Conservation (phyloP, 169 alveolate genomes). For the Amoebophrya sp. region DNA sequence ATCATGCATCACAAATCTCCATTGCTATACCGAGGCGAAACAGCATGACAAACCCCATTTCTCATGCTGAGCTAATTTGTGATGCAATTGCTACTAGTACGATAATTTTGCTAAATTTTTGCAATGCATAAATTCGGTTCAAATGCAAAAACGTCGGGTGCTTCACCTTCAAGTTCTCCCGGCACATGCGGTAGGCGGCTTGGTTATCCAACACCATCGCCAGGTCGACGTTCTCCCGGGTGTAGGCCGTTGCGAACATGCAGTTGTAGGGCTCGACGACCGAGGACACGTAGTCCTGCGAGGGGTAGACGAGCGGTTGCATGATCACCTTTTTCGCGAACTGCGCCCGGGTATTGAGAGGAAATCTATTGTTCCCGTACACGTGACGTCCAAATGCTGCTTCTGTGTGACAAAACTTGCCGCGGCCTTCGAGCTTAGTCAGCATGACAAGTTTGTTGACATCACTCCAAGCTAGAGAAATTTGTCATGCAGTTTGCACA, state of each 20-base stretch:
- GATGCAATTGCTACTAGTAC: too few species aligned
- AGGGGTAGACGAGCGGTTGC: constrained; percentile 66
- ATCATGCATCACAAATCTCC: too few species aligned
- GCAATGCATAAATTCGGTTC: too few species aligned
- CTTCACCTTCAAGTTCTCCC: constrained; percentile 58
- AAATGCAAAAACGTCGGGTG: constrained; percentile 56
- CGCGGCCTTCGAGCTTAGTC: too few species aligned
- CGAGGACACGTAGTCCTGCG: constrained; percentile 61
- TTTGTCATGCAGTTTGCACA: constrained; percentile 29
- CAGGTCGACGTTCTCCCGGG: constrained; percentile 61
- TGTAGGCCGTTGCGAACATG: constrained; percentile 60
- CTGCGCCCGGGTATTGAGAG: constrained; percentile 49
- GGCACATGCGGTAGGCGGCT: constrained; percentile 68
- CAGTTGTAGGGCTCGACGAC: constrained; percentile 77
- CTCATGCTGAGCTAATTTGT: too few species aligned
- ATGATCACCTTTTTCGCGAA: constrained; percentile 64
- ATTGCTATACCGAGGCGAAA: too few species aligned
- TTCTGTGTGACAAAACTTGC: too few species aligned
- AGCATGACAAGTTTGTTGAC: too few species aligned
- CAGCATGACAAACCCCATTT: too few species aligned
- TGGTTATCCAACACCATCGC: constrained; percentile 70
- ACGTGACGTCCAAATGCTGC: too few species aligned
- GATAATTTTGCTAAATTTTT: too few species aligned
- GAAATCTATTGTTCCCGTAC: constrained; percentile 1
- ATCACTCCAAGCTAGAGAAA: not conserved